A percentile compares a stretch with the other conserved stretches of the same genome.
phyloP scores from a whole-genome alignment of 2,329 filamentous ascomycete genomes.

The Fusarium virguliforme region DNA sequence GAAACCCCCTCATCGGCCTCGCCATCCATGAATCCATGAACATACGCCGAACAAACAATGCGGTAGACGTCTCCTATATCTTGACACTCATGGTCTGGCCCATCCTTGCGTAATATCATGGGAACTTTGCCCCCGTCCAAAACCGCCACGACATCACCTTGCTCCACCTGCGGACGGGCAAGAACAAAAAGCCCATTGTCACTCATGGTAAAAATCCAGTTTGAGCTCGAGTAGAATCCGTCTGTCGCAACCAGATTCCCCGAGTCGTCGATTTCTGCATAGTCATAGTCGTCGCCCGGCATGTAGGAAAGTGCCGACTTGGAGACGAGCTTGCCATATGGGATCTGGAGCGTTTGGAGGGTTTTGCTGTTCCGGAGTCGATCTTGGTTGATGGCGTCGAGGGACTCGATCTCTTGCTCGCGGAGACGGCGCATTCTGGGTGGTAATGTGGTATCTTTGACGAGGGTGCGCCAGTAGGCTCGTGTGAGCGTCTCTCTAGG shows the following conservation, averaged over 20 bases:
- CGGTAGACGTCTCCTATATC: not conserved
- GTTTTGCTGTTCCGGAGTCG: not conserved
- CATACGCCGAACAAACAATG: slow-evolving; percentile 26
- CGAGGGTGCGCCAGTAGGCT: slow-evolving; percentile 31
- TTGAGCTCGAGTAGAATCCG: not conserved
- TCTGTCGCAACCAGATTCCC: not conserved
- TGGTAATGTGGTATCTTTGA: slow-evolving; percentile 19
- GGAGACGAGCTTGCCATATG: not conserved
- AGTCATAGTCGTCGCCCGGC: not conserved
- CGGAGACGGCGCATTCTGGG: slow-evolving; percentile 27
- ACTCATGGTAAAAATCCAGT: slow-evolving; percentile 7
- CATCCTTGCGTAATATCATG: slow-evolving; percentile 17
- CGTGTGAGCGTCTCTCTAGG: slow-evolving; percentile 2
- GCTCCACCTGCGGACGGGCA: not conserved
- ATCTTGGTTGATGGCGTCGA: not conserved
- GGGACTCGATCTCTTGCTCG: not conserved
- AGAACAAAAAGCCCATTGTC: slow-evolving; percentile 28
- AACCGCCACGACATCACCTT: slow-evolving; percentile 29
- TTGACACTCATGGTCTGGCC: accelerated
- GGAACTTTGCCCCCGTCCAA: slow-evolving; percentile 37
- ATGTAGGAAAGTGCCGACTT: slow-evolving; percentile 2
- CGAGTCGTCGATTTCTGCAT: not conserved
- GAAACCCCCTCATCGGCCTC: slow-evolving; percentile 4
- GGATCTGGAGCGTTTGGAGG: not conserved
- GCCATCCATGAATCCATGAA: slow-evolving; percentile 40